Conservation (phyloP, 345 rosid species). For the Pistacia vera region DNA sequence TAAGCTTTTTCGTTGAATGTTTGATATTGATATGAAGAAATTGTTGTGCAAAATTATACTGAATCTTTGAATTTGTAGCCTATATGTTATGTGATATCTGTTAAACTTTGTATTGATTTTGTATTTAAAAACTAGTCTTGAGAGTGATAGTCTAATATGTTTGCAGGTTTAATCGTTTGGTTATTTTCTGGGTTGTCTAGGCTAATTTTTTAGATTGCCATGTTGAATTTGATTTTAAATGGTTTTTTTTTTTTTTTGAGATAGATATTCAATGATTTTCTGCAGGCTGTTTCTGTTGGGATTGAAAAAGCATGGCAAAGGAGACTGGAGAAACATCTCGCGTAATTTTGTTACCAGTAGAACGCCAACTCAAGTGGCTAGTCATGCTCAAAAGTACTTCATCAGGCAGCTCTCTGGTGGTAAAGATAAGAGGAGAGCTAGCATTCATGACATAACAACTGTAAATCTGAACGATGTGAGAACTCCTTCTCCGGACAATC, state of each 20-base stretch:
- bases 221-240: background rate
- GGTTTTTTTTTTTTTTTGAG: background rate
- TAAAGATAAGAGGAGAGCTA: conserved; percentile 93
- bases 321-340: conserved; percentile 96
- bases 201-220: background rate
- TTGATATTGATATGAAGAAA: no score
- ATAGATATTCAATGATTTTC: background rate
- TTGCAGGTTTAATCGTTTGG: background rate
- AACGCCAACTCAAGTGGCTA: conserved; percentile 96
- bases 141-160: background rate
- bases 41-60: background rate
- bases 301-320: conserved; percentile 92
- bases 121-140: background rate
- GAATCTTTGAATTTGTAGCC: background rate
- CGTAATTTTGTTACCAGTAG: conserved; percentile 74
- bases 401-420: conserved; percentile 91
- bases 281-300: conserved; percentile 86
- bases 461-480: conserved; percentile 59
- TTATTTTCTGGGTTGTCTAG: background rate
- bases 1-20: conserved; percentile 24
- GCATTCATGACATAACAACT: conserved; percentile 97
- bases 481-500: conserved; percentile 54
- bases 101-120: background rate
- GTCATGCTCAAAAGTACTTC: conserved; percentile 97
- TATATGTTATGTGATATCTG: background rate